phyloP scores from a whole-genome alignment of 345 rosid species.

The Acer campestre region DNA sequence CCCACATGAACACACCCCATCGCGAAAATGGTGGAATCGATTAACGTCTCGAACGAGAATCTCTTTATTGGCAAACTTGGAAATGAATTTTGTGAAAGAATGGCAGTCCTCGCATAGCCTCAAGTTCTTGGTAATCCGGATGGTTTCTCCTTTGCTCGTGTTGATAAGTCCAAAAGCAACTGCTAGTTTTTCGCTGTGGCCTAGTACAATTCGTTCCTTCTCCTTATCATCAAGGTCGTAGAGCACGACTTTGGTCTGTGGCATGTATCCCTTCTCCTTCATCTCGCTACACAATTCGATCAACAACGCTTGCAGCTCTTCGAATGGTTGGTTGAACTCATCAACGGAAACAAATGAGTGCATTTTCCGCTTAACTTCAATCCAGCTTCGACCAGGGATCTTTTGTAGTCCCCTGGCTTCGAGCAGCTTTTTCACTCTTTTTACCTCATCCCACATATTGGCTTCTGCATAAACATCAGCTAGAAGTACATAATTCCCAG shows the following conservation, averaged over 20 bases:
- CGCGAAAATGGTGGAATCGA: slow-evolving; percentile 75
- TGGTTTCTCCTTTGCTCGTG: slow-evolving; percentile 59
- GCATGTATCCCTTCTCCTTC: slow-evolving; percentile 85
- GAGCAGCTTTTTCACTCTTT: slow-evolving; percentile 66
- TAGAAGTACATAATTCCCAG: slow-evolving; percentile 77
- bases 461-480: slow-evolving; percentile 83
- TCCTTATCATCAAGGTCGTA: slow-evolving; percentile 75
- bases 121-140: slow-evolving; percentile 82
- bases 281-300: slow-evolving; percentile 63
- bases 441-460: slow-evolving; percentile 74
- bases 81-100: slow-evolving; percentile 72
- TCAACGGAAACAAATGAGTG: slow-evolving; percentile 68
- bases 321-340: slow-evolving; percentile 65
- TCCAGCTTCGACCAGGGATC: slow-evolving; percentile 78
- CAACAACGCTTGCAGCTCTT: slow-evolving; percentile 71
- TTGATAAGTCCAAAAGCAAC: slow-evolving; percentile 85
- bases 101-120: slow-evolving; percentile 92
- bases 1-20: slow-evolving; percentile 87
- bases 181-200: slow-evolving; percentile 89
- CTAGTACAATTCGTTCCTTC: slow-evolving; percentile 77
- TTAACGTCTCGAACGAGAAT: slow-evolving; percentile 87
- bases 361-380: slow-evolving; percentile 68
- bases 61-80: slow-evolving; percentile 69
- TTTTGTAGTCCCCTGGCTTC: slow-evolving; percentile 60
- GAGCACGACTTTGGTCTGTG: slow-evolving; percentile 76